Base-by-base conservation (phyloP, 257 asterid species). In the Nicotiana otophora region DNA sequence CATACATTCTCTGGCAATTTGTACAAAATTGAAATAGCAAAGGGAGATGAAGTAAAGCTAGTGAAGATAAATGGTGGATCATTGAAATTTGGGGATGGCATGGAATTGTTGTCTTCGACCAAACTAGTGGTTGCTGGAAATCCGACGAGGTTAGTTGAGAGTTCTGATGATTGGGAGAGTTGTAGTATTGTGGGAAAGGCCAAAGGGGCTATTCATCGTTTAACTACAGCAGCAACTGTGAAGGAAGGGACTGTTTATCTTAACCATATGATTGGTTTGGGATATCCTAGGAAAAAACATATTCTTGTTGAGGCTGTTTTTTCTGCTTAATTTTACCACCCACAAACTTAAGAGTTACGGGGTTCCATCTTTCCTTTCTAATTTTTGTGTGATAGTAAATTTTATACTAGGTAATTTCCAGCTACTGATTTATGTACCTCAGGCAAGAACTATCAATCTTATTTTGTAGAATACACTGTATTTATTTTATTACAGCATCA, bases 251-350 rank as follows among this genome's bases (percentile, higher is more conserved):
- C 90, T 87, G 94, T 89, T 51, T 96, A 96, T 66, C 53, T 96
- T 53, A 94, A 88, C 83, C 99, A 94, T 81, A 10, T 96, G n/a
- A 19, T 94, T 84, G 98, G 98, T 30, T 82, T 96, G 85, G 99
- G 99, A 34, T 96, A 92, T 69, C 98, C 99, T 15, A 91, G 82
- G 86, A 92, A 82, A 86, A 94, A 92, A 82, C 99, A 96, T 87
- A 82, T 92, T 54, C 93, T 96, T 26, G 81, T 89, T 80, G 98
- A 96, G 87, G 98, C 98, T 62, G 87, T 85, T 70, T 96, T 96
- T 82, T 83, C 88, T 78, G 58, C 81, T 39, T 82, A 75, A 57
- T 14, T 51, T 53, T 53, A 14, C 58, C 58, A 53, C 17, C 58
- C 58, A 53, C 58, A 53, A 51, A 51, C 15, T 10, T 10, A 51